These are phyloP conservation scores for Gossypium stocksii DNA, from an alignment of 345 rosid genomes.

Conservation along the genomic window DNA sequence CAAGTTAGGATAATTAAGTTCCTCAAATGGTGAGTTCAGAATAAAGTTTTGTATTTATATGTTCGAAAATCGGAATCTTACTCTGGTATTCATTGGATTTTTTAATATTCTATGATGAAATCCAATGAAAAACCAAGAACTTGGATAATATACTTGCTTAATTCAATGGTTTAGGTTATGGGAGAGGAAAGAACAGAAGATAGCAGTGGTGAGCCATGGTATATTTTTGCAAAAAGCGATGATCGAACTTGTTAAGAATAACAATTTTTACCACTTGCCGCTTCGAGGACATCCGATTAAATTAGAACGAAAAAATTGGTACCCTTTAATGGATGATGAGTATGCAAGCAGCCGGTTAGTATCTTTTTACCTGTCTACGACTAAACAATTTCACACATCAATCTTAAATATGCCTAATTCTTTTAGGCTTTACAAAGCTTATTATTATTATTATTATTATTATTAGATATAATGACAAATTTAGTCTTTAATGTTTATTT, in stretches of 20 bases:
- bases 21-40: constrained; percentile 41
- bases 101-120: background rate
- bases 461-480: too few species aligned
- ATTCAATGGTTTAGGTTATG: constrained; percentile 41
- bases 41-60: background rate
- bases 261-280: background rate
- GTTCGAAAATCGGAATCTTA: background rate
- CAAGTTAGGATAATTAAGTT: constrained; percentile 56
- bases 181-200: constrained; percentile 67
- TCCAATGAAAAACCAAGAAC: background rate
- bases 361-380: background rate
- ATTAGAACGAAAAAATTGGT: background rate
- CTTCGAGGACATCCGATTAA: too few species aligned
- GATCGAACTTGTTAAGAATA: constrained; percentile 17
- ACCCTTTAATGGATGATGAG: constrained; percentile 14
- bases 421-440: too few species aligned
- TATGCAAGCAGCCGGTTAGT: constrained; percentile 37
- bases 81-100: too few species aligned
- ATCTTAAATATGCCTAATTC: too few species aligned
- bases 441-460: too few species aligned
- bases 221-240: constrained; percentile 57
- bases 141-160: background rate
- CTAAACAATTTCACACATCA: background rate
- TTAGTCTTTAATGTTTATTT: background rate
- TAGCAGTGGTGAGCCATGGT: constrained; percentile 75